Evolutionary conservation across 805 yeast genomes (phyloP), one percentile per base, ranked within the genome.

Genomic region (Sugiyamaella lignohabitans): DNA sequence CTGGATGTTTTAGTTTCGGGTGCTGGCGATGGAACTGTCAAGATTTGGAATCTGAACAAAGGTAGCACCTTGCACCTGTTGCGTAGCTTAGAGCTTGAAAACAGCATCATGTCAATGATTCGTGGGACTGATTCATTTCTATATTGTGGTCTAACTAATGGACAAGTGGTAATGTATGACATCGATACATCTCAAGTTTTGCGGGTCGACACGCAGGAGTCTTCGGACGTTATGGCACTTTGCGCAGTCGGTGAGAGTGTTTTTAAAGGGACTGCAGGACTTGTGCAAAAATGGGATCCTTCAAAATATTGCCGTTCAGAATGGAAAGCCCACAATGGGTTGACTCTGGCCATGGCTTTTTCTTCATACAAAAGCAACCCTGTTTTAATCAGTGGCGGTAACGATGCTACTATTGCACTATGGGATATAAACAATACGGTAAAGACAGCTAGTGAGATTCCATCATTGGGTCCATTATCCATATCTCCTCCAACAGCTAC

Each of bases 11-110:
- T 84, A 5, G 64, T 82, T 3, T 72, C 85, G 2, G 91, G 94
- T 22, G 95, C 96, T 43, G 98, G 98, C 40, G 98, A 93, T 65
- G 98, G 97, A 0, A 56, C 75, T 5, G 76, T 84, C n/a, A 86
- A 86, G 56, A 62, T 87, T 10, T 91, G 98, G 98, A 75, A 78
- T 0, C 57, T 79, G 22, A 52, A 53, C 1, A 22, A 39, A 4
- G 50, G 51, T 6, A 53, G 53, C 1, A 46, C 32, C 6, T 43
- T 52, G 32, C 51, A 36, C 46, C 54, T 46, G 19, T 52, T 40
- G 49, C 65, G 67, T 18, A 59, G 70, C 5, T 62, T 86, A 32
- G 80, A 80, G 35, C 81, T 84, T 52, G 80, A 77, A 1, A 53
- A 52, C 19, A 74, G 87, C 5, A 82, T 89, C 2, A 66, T 89